A percentile compares a stretch with the other conserved stretches of the same genome.
Evolutionary conservation across 495 filamentous ascomycete species (phyloP).

Genomic region (Aspergillus leporis): DNA sequence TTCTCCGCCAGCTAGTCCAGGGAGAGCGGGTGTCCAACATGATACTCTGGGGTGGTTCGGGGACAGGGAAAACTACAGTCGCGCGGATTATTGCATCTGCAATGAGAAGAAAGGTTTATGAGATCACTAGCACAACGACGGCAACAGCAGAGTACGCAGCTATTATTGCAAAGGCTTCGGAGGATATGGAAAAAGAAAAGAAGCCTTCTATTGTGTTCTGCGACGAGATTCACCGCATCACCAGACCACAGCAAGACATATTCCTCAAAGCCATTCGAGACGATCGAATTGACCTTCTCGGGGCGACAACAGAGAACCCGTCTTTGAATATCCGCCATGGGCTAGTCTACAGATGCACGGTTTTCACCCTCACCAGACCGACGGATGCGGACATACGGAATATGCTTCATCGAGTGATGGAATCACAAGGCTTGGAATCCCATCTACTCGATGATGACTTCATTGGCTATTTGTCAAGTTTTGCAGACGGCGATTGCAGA

Average conservation of each 20-base stretch:
- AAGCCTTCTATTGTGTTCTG: conserved; percentile 95
- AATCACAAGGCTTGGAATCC: conserved; percentile 50
- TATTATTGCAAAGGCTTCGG: conserved; percentile 81
- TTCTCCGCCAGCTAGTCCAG: conserved; percentile 86
- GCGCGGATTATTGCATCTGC: conserved; percentile 83
- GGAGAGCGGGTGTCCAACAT: conserved; percentile 85
- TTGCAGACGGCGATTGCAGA: conserved; percentile 90
- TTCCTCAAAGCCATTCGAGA: conserved; percentile 91
- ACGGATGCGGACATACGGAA: conserved; percentile 64
- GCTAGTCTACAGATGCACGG: conserved; percentile 83
- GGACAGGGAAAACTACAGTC: conserved; percentile 96
- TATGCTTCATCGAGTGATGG: conserved; percentile 74
- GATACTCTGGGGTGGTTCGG: conserved; percentile 93
- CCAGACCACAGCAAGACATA: conserved; percentile 90
- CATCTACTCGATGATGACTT: conserved; percentile 75
- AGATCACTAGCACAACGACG: conserved; percentile 90
- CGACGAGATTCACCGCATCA: conserved; percentile 95
- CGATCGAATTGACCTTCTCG: conserved; percentile 86
- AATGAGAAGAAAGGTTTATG: conserved; percentile 81
- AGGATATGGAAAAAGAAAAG: conserved; percentile 77
- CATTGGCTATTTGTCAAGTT: conserved; percentile 77
- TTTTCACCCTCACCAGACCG: conserved; percentile 79
- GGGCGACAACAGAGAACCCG: conserved; percentile 95
- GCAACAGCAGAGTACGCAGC: conserved; percentile 93
- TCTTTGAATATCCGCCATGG: conserved; percentile 91